Evolutionary conservation across 2,329 filamentous ascomycete genomes (phyloP).

Genomic region (Cordyceps militaris): DNA sequence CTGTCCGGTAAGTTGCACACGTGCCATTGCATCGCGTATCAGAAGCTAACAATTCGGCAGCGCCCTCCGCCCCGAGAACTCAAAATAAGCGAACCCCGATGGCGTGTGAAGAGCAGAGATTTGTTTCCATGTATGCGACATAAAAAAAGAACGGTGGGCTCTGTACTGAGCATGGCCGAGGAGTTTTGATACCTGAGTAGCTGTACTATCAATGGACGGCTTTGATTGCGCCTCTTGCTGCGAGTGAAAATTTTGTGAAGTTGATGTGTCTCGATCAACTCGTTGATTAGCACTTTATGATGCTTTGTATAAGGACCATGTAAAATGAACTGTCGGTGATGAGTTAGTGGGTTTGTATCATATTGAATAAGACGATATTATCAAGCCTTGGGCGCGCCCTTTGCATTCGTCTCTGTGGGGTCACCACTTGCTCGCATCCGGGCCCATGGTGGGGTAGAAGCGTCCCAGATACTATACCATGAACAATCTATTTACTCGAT

Average conservation of each 20-base stretch:
- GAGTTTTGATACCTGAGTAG: slow-evolving; percentile 12
- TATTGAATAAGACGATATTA: background rate
- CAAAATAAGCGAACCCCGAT: slow-evolving; percentile 49
- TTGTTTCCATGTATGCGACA: slow-evolving; percentile 2
- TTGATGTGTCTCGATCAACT: no score
- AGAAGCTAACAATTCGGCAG: slow-evolving; percentile 31
- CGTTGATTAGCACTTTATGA: no score
- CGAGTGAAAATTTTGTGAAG: background rate
- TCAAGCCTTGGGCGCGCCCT: background rate
- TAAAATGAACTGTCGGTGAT: no score
- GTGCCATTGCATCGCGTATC: background rate
- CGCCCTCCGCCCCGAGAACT: slow-evolving; percentile 79
- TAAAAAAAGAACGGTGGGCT: slow-evolving; percentile 1
- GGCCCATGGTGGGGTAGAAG: no score
- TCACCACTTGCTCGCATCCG: background rate
- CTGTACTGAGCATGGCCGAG: background rate
- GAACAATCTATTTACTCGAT: background rate
- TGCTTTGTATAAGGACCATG: no score
- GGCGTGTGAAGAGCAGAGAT: slow-evolving; percentile 1
- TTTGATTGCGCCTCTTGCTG: background rate
- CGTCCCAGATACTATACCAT: no score
- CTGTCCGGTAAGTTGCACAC: slow-evolving; percentile 62
- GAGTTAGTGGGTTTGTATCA: no score
- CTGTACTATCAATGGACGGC: slow-evolving; percentile 10
- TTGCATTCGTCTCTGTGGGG: background rate